Evolutionary conservation across 73 alveolate genomes (phyloP).

Genomic region (Paramecium octaurelia): DNA sequence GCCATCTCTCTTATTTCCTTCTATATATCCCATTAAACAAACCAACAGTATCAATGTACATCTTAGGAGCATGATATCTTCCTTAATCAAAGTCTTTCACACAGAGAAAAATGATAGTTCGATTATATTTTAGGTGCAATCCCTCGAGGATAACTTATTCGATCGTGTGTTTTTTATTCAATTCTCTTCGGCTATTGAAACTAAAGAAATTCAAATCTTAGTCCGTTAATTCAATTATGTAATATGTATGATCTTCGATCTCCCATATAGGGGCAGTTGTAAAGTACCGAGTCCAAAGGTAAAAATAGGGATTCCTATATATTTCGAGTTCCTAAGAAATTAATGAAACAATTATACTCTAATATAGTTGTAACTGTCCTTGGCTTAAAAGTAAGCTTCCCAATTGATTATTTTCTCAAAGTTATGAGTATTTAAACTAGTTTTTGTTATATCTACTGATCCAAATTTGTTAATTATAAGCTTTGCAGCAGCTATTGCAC

Average conservation of each 20-base stretch:
- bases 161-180: not conserved
- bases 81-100: not conserved
- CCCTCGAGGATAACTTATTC: not conserved
- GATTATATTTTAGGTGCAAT: not conserved
- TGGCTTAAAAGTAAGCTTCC: not conserved
- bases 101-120: not conserved
- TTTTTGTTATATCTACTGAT: not conserved
- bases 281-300: not conserved
- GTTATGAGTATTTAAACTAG: not conserved
- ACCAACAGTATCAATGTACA: constrained; percentile 23
- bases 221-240: not conserved
- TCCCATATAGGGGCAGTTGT: constrained; percentile 22
- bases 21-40: constrained; percentile 18
- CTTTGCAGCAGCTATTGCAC: constrained; percentile 22
- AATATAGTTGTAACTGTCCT: not conserved
- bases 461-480: not conserved
- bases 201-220: not conserved
- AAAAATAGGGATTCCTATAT: not conserved
- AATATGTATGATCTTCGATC: not conserved
- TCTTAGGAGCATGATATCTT: not conserved
- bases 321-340: not conserved
- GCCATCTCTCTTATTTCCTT: constrained; percentile 15
- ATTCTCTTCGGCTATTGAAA: not conserved
- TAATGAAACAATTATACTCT: not conserved
- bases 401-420: not conserved